Base-by-base conservation (phyloP, 441 rosid species). In the Manihot esculenta region DNA sequence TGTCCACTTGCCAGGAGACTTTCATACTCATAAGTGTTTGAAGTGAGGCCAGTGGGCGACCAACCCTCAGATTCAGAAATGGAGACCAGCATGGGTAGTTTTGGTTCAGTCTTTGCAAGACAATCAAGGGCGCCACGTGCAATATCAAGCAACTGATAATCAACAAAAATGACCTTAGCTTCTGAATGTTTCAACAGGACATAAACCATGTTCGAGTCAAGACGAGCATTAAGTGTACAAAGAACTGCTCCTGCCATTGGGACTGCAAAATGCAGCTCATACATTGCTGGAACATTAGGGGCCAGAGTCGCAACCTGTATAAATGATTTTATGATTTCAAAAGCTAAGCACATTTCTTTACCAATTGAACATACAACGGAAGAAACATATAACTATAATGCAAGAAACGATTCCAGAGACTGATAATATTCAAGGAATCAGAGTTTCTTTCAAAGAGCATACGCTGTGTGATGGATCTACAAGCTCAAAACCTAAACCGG, bases 221-320 rank as follows among this genome's bases (percentile, higher is more conserved):
- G 84, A n/a, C 97, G 97, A 2, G 82, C 79, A 74, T 93, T 90
- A 51, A 93, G 86, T 0, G 98, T 86, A 72, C 97, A 93, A 38
- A 90, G 88, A 70, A 93, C 50, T 10, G 89, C 97, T 50, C 95
- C 96, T 3, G 87, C 88, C 97, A 89, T 93, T 12, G 97, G 98
- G 69, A 88, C 94, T 66, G 79, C 94, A 73, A 91, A 93, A 82
- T 93, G 98, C 48, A 93, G 84, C 75, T 93, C 98, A 38, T 83
- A 80, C 91, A 88, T 85, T 44, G 91, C 96, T 38, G 97, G 98
- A 82, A 89, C 66, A 68, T 93, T 91, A 44, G 96, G 97, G 21
- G 87, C 83, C 79, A 93, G 74, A 11, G 83, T 86, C 38, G 94
- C 95, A 64, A 88, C 93, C 97, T 93, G 82, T 24, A 76, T 67